These are phyloP conservation scores for Aspergillus mulundensis DNA, from an alignment of 495 filamentous ascomycete genomes.

Conservation along the genomic window DNA sequence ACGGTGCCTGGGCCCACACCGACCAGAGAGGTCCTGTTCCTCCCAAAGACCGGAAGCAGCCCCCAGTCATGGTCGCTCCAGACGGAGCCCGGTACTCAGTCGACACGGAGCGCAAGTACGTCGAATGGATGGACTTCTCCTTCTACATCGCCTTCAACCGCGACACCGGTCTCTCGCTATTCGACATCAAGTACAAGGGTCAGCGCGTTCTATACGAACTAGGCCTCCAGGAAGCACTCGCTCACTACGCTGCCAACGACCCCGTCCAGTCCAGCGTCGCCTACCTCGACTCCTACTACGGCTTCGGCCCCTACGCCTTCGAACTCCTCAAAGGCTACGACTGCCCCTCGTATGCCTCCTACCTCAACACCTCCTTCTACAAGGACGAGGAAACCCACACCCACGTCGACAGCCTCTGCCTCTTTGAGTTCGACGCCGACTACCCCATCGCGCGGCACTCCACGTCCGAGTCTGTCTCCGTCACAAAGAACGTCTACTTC, in stretches of 20 bases:
- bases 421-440: slow-evolving; percentile 18
- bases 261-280: slow-evolving; percentile 15
- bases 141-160: slow-evolving; percentile 17
- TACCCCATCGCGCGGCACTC: slow-evolving; percentile 14
- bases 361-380: slow-evolving; percentile 18
- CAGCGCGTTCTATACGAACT: slow-evolving; percentile 17
- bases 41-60: slow-evolving; percentile 13
- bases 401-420: slow-evolving; percentile 16
- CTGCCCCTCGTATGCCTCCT: slow-evolving; percentile 16
- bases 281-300: slow-evolving; percentile 19
- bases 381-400: slow-evolving; percentile 13
- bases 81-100: slow-evolving; percentile 15
- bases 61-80: slow-evolving; percentile 13
- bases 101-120: slow-evolving; percentile 14
- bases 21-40: slow-evolving; percentile 13
- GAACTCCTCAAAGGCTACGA: slow-evolving; percentile 17
- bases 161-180: slow-evolving; percentile 14
- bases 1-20: slow-evolving; percentile 16
- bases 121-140: slow-evolving; percentile 19
- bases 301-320: slow-evolving; percentile 15
- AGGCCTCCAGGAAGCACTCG: slow-evolving; percentile 17
- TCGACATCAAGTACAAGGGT: slow-evolving; percentile 17
- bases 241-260: slow-evolving; percentile 17
- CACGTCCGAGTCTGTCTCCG: slow-evolving; percentile 8
- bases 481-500: slow-evolving; percentile 16